phyloP scores from a whole-genome alignment of 371 early-diverging fungal species.

The Mortierella sp. region DNA sequence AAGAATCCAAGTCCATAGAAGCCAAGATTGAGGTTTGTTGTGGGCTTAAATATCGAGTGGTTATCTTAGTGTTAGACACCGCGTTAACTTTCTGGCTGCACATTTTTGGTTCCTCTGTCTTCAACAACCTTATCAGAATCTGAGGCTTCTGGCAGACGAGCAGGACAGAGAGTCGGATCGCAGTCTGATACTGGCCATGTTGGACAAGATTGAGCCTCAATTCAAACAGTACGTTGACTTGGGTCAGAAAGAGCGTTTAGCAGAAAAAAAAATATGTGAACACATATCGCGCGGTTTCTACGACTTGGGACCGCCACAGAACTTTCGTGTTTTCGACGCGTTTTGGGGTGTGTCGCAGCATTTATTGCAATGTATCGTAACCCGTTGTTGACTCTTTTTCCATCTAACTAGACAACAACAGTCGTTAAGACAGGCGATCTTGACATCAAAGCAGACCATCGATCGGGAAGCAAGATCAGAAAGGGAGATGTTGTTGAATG shows the following conservation, averaged over 20 bases:
- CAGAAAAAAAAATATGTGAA: too few relatives aligned
- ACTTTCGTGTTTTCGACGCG: background rate
- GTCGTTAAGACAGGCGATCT: slow-evolving; percentile 65
- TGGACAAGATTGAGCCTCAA: slow-evolving; percentile 69
- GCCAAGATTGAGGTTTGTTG: slow-evolving; percentile 46
- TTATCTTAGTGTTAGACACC: background rate
- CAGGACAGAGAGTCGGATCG: slow-evolving; percentile 67
- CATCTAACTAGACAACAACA: slow-evolving; percentile 60
- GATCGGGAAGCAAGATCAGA: slow-evolving; percentile 65
- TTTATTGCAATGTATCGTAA: background rate
- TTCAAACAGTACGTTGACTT: slow-evolving; percentile 68
- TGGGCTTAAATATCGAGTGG: too few relatives aligned
- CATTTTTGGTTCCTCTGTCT: too few relatives aligned
- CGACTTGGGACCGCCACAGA: background rate
- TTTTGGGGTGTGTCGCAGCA: background rate
- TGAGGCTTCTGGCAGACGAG: slow-evolving; percentile 68
- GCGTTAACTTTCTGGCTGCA: too few relatives aligned
- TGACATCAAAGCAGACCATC: slow-evolving; percentile 67
- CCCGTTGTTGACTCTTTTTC: too few relatives aligned
- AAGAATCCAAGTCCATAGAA: slow-evolving; percentile 47
- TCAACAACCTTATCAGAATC: slow-evolving; percentile 55
- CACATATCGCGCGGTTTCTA: too few relatives aligned
- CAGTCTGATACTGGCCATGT: slow-evolving; percentile 56
- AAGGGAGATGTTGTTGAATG: slow-evolving; percentile 67
- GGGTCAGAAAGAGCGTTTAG: too few relatives aligned